A percentile compares a stretch with the other conserved stretches of the same genome.
phyloP scores from a whole-genome alignment of 768 basidiomycete genomes.

The Tulasnella sp. region DNA sequence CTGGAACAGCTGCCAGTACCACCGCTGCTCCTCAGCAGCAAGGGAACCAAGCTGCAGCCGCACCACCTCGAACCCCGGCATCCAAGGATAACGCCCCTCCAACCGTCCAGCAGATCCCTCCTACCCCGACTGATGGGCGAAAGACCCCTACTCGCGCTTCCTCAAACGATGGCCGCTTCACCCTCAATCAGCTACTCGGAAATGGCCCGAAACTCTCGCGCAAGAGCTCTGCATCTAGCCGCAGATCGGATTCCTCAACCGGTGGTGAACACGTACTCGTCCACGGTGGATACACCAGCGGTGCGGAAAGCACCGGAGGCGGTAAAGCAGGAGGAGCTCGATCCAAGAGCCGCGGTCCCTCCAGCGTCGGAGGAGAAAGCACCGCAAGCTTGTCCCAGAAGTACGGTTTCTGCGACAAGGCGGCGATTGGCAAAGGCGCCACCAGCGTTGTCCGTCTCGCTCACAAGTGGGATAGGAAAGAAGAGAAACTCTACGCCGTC shows the following conservation, averaged over 20 bases:
- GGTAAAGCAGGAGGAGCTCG: constrained; percentile 47
- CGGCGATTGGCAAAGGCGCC: constrained; percentile 98
- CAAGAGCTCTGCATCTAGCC: constrained; percentile 64
- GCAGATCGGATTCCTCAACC: constrained; percentile 58
- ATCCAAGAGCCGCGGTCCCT: constrained; percentile 42
- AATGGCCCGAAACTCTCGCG: constrained; percentile 74
- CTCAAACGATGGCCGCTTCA: constrained; percentile 58
- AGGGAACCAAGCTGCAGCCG: constrained; percentile 23
- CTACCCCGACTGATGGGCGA: background rate
- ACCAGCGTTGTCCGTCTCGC: constrained; percentile 95
- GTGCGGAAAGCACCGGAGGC: constrained; percentile 40
- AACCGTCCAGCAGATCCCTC: background rate
- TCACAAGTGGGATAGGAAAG: constrained; percentile 97
- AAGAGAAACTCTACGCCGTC: constrained; percentile 97
- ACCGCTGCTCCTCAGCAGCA: background rate
- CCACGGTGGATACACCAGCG: constrained; percentile 30
- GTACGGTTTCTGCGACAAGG: constrained; percentile 96
- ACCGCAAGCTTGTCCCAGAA: constrained; percentile 73
- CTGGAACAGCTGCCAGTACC: background rate
- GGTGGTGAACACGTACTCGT: constrained; percentile 15
- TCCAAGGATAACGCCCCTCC: constrained; percentile 25
- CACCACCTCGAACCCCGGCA: constrained; percentile 17
- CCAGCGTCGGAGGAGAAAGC: constrained; percentile 49
- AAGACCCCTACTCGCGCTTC: constrained; percentile 30
- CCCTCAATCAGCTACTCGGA: constrained; percentile 78